phyloP scores from a whole-genome alignment of 371 early-diverging fungal species.

The Conidiobolus coronatus region DNA sequence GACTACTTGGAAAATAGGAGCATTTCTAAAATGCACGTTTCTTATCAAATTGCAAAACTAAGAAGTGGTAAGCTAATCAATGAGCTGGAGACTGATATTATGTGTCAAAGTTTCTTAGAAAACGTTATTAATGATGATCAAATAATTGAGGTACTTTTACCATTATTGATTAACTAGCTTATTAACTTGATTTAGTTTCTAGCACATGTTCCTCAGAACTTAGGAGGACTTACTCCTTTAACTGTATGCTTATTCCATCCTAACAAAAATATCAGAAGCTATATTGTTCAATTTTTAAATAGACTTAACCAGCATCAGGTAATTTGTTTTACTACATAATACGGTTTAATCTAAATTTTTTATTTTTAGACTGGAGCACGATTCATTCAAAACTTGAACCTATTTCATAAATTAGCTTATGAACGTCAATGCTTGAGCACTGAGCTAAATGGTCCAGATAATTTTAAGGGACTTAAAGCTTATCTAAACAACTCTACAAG shows the following conservation, averaged over 20 bases:
- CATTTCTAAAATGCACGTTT: slow-evolving; percentile 39
- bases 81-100: slow-evolving; percentile 31
- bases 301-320: slow-evolving; percentile 35
- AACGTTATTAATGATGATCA: slow-evolving; percentile 40
- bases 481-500: neutral
- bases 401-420: slow-evolving; percentile 8
- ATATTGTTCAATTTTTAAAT: slow-evolving; percentile 39
- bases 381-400: slow-evolving; percentile 9
- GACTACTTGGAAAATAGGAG: slow-evolving; percentile 21
- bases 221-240: slow-evolving; percentile 61
- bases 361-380: slow-evolving; percentile 7
- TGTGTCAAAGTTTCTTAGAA: slow-evolving; percentile 36
- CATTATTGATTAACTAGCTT: neutral
- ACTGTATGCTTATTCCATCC: slow-evolving; percentile 65
- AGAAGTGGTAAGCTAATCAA: slow-evolving; percentile 26
- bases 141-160: slow-evolving; percentile 39
- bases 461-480: slow-evolving; percentile 1
- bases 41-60: slow-evolving; percentile 36
- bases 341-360: neutral
- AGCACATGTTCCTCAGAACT: slow-evolving; percentile 49
- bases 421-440: slow-evolving; percentile 5
- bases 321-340: slow-evolving; percentile 7
- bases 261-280: slow-evolving; percentile 23
- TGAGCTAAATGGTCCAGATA: slow-evolving; percentile 1
- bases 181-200: slow-evolving; percentile 22